phyloP scores from a whole-genome alignment of 148 eudicot genomes.

The Nyssa sinensis region DNA sequence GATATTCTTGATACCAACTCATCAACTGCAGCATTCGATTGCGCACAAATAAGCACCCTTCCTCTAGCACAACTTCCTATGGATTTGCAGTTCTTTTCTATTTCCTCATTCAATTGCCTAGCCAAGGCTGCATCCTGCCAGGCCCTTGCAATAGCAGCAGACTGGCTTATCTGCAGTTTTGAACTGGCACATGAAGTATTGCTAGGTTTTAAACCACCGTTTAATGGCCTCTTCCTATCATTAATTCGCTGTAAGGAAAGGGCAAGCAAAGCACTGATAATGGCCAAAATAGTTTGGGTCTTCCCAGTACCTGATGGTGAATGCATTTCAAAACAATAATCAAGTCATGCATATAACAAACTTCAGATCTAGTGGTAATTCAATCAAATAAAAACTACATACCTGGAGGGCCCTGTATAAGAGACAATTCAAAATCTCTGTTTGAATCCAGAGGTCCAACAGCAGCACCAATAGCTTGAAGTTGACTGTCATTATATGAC shows the following conservation, averaged over 20 bases:
- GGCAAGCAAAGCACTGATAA: conserved; percentile 78
- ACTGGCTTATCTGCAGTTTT: conserved; percentile 51
- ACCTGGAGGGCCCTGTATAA: conserved; percentile 99
- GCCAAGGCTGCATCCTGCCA: conserved; percentile 99
- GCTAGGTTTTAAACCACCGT: conserved; percentile 25
- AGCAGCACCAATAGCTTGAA: conserved; percentile 80
- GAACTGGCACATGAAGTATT: conserved; percentile 35
- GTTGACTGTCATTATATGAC: conserved; percentile 82
- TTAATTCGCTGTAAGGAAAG: conserved; percentile 31
- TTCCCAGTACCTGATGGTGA: conserved; percentile 77
- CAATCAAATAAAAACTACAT: conserved; percentile 16
- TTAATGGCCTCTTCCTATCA: conserved; percentile 37
- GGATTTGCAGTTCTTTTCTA: conserved; percentile 39
- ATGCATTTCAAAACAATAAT: background rate
- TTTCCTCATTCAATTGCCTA: conserved; percentile 60
- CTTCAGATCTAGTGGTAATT: background rate
- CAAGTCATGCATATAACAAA: background rate
- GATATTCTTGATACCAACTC: conserved; percentile 91
- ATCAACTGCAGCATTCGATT: conserved; percentile 99
- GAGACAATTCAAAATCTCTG: conserved; percentile 60
- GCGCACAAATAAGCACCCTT: conserved; percentile 97
- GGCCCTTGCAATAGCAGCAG: conserved; percentile 94
- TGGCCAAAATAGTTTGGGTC: conserved; percentile 90
- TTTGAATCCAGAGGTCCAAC: conserved; percentile 44
- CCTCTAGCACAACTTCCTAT: conserved; percentile 41